Conservation (phyloP, 73 alveolate species). For the Paramecium bursaria region DNA sequence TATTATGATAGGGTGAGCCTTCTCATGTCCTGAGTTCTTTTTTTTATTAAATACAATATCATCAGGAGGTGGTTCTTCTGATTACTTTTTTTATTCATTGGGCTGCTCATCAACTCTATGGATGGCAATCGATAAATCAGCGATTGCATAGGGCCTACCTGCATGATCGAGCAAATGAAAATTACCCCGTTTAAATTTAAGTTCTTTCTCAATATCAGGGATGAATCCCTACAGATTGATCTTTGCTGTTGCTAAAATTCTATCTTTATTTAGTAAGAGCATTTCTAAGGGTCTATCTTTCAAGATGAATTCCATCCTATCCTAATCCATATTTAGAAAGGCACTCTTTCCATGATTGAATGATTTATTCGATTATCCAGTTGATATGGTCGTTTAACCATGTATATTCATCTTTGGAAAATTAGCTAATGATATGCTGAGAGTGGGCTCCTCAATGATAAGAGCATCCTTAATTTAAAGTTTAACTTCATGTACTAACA, state of each 20-base stretch:
- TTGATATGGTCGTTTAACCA: conserved; percentile 30
- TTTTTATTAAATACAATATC: conserved; percentile 19
- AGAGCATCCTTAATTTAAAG: conserved; percentile 4
- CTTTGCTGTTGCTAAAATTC: conserved; percentile 33
- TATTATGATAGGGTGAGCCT: background rate
- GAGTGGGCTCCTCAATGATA: conserved; percentile 1
- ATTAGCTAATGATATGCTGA: conserved; percentile 15
- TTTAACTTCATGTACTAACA: conserved; percentile 32
- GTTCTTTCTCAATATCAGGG: conserved; percentile 39
- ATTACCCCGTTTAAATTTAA: conserved; percentile 48
- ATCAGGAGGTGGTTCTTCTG: conserved; percentile 50
- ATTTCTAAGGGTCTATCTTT: conserved; percentile 41
- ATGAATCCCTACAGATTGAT: conserved; percentile 5
- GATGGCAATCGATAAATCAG: conserved; percentile 30
- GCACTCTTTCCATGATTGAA: conserved; percentile 30
- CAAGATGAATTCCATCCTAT: conserved; percentile 19
- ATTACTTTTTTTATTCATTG: background rate
- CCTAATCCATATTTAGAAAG: conserved; percentile 8
- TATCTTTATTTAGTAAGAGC: conserved; percentile 3
- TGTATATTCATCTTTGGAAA: conserved; percentile 16
- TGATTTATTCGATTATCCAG: conserved; percentile 21
- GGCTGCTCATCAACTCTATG: conserved; percentile 22
- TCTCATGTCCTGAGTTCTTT: background rate
- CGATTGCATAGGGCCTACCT: conserved; percentile 14
- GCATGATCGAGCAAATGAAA: conserved; percentile 39